Evolutionary conservation across 805 yeast genomes (phyloP).

Genomic region (Metschnikowia baotianmanensis): DNA sequence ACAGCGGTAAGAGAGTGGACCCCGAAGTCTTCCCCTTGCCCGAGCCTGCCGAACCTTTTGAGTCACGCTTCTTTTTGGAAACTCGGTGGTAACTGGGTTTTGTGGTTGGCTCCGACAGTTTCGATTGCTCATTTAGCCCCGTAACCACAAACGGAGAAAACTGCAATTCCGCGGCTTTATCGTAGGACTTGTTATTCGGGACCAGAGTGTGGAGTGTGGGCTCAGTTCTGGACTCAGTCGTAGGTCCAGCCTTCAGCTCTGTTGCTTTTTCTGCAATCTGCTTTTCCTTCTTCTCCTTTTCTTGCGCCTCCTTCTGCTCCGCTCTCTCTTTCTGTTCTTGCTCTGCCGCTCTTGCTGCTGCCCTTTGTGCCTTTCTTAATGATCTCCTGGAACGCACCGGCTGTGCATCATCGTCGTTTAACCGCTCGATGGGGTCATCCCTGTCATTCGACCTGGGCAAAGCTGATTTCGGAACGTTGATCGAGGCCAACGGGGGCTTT

Average conservation of each 20-base stretch:
- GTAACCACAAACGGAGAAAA: conserved; percentile 9
- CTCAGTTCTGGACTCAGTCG: background rate
- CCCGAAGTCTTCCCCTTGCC: conserved; percentile 3
- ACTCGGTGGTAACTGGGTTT: background rate
- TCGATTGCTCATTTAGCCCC: background rate
- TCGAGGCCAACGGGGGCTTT: background rate
- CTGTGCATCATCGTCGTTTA: too few relatives aligned
- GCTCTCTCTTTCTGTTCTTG: background rate
- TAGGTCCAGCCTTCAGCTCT: background rate
- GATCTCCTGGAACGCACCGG: background rate
- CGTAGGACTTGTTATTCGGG: background rate
- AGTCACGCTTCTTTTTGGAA: background rate
- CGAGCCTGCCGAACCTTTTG: conserved; percentile 1
- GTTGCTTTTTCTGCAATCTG: too few relatives aligned
- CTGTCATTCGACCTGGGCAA: background rate
- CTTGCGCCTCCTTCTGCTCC: too few relatives aligned
- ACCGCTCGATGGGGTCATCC: background rate
- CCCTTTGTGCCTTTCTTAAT: too few relatives aligned
- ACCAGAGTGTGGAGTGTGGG: too few relatives aligned
- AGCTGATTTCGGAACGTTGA: background rate
- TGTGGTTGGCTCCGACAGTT: background rate
- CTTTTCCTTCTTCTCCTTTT: too few relatives aligned
- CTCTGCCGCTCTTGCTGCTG: background rate
- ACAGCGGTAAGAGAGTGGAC: conserved; percentile 13
- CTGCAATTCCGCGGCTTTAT: conserved; percentile 6